Conservation (phyloP, 2,329 filamentous ascomycete species). For the Trichophyton verrucosum region DNA sequence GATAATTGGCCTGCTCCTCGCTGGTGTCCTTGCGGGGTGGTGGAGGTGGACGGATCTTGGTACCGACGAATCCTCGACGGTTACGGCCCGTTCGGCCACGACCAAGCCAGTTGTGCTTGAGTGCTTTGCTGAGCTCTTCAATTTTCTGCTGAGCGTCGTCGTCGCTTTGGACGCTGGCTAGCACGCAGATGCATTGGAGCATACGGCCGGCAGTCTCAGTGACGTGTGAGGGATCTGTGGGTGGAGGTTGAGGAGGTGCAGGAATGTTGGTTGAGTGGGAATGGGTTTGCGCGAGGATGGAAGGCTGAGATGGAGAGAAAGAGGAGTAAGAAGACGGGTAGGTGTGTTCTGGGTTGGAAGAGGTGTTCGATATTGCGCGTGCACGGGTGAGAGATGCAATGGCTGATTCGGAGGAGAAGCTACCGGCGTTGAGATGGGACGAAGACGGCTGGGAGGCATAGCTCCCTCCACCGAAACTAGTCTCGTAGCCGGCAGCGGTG, state of each 20-base stretch:
- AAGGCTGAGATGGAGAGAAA: slow-evolving; percentile 26
- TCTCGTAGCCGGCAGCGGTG: slow-evolving; percentile 59
- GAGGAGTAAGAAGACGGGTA: slow-evolving; percentile 34
- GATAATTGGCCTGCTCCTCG: neutral
- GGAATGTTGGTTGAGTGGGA: neutral
- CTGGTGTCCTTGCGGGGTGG: slow-evolving; percentile 1
- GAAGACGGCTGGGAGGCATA: slow-evolving; percentile 57
- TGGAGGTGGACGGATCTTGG: slow-evolving; percentile 31
- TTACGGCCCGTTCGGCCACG: slow-evolving; percentile 81
- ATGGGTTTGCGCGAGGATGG: slow-evolving; percentile 14
- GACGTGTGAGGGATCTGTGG: slow-evolving; percentile 46
- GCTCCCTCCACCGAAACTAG: slow-evolving; percentile 52
- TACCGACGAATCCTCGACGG: slow-evolving; percentile 75
- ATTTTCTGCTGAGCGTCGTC: slow-evolving; percentile 68
- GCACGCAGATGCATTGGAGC: slow-evolving; percentile 88
- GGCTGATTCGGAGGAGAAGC: slow-evolving; percentile 40
- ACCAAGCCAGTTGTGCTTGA: slow-evolving; percentile 96
- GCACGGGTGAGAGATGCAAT: slow-evolving; percentile 48
- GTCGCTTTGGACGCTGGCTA: slow-evolving; percentile 61
- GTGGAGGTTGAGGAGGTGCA: neutral
- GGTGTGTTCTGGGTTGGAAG: slow-evolving; percentile 35
- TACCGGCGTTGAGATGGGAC: slow-evolving; percentile 60
- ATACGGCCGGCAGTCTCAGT: slow-evolving; percentile 91
- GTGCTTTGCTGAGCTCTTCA: slow-evolving; percentile 67
- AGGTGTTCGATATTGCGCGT: slow-evolving; percentile 60